phyloP scores from a whole-genome alignment of 2,329 filamentous ascomycete species.

The Rhexocercosporidium sp. region DNA sequence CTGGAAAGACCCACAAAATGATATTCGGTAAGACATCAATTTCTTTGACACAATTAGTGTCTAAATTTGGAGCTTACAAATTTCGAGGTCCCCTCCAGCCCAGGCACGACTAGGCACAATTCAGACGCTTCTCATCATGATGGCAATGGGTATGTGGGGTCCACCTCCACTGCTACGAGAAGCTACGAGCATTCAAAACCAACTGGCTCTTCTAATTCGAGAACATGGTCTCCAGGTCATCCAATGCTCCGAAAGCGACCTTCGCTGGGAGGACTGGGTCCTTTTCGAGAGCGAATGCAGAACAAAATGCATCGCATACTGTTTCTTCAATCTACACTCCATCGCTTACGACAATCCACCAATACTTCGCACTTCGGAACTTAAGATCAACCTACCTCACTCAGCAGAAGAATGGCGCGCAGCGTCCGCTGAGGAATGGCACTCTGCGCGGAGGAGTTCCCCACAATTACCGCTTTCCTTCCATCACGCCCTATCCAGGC shows the following conservation, averaged over 20 bases:
- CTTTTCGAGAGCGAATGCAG: constrained; percentile 60
- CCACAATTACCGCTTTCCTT: constrained; percentile 57
- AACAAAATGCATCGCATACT: constrained; percentile 65
- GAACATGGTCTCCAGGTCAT: constrained; percentile 59
- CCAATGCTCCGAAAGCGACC: not conserved
- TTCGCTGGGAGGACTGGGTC: constrained; percentile 62
- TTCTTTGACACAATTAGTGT: too few relatives aligned
- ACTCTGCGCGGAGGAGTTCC: constrained; percentile 52
- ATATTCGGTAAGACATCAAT: constrained; percentile 11
- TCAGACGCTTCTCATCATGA: constrained; percentile 65
- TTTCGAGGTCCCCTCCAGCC: not conserved
- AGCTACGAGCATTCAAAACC: constrained; percentile 61
- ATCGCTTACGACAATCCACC: constrained; percentile 66
- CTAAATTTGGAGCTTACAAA: not conserved
- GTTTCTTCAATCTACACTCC: constrained; percentile 67
- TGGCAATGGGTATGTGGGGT: constrained; percentile 65
- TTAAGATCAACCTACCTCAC: constrained; percentile 59
- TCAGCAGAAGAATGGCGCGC: constrained; percentile 63
- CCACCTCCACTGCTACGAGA: constrained; percentile 65
- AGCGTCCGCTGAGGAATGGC: constrained; percentile 64
- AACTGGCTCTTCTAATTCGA: constrained; percentile 61
- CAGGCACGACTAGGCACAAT: constrained; percentile 59
- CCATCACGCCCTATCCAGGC: constrained; percentile 58
- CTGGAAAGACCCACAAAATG: not conserved
- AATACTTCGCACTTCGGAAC: constrained; percentile 59